Base-by-base conservation (phyloP, 192 early-diverging fungal genomes). In the Linnemannia exigua region DNA sequence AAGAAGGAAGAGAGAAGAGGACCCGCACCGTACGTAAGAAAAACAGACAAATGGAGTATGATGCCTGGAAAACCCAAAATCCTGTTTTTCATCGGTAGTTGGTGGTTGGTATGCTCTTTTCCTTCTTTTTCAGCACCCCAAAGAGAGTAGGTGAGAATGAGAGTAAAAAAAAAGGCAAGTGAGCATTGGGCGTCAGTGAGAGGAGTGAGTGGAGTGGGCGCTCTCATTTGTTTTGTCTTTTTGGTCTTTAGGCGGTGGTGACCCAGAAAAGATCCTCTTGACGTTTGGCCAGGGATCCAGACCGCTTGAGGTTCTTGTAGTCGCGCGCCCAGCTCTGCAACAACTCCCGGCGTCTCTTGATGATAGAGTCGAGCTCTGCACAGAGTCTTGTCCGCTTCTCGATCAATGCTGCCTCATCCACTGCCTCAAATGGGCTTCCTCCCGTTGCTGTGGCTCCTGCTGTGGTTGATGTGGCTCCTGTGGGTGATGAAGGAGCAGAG, bases 251-350 rank as follows among this genome's bases (percentile, higher is more conserved):
- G 44, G 84, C 84, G 44, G 84, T 80, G 28, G 79, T 86, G 20
- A 86, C 84, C 79, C 79, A 86, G 63, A 86, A 80, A 36, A 68
- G 70, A 31, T 86, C 84, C 47, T 86, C 78, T 20, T 79, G 66
- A 31, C 50, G 67, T 68, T 80, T 79, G 74, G 78, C 74, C 46
- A 86, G 66, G 69, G 84, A 86, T 19, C 84, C 84, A 14, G 84
- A 79, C 35, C 76, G 73, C 75, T 86, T 86, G 70, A 86, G 75
- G 61, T 41, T 80, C 70, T 86, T 86, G 70, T 86, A 86, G 61
- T 86, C 84, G 22, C 84, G 77, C 25, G 84, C 70, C 84, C 84
- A 86, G 75, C 84, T 80, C 78, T 86, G 70, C 36, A 86, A 41
- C 17, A 86, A 47, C 75, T 79, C 84, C 37, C 84, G 51, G 28